Conservation (phyloP, 2,329 filamentous ascomycete genomes). For the Epichloe sibirici region DNA sequence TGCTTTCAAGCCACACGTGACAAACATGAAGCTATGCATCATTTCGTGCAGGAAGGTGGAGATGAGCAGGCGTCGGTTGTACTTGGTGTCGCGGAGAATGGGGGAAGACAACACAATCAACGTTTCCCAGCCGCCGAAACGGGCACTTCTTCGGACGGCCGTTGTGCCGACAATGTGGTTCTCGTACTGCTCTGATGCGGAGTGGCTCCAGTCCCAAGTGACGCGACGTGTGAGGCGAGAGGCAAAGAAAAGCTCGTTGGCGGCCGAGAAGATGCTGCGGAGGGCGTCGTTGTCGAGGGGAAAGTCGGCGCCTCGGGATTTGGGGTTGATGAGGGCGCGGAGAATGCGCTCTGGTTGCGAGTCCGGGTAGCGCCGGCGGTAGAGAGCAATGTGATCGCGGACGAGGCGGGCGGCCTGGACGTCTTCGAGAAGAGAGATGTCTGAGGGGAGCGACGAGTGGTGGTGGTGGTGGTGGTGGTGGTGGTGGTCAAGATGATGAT, state of each 20-base stretch:
- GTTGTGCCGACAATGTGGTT: constrained; percentile 50
- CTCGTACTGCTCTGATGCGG: constrained; percentile 35
- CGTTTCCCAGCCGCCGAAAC: constrained; percentile 44
- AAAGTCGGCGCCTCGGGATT: constrained; percentile 32
- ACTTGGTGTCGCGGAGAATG: constrained; percentile 42
- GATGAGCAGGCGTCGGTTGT: constrained; percentile 48
- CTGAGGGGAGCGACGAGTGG: constrained; percentile 16
- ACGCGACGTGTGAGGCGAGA: constrained; percentile 44
- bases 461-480: constrained; percentile 19
- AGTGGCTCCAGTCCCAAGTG: constrained; percentile 48
- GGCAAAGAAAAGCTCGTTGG: constrained; percentile 51
- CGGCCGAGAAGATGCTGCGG: constrained; percentile 44
- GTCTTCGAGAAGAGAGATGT: constrained; percentile 20
- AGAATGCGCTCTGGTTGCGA: constrained; percentile 46
- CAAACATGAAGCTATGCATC: constrained; percentile 55
- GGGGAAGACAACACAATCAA: constrained; percentile 50
- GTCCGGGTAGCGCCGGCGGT: constrained; percentile 31
- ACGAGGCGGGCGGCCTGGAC: constrained; percentile 36
- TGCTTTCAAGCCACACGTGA: constrained; percentile 47
- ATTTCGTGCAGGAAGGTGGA: constrained; percentile 55
- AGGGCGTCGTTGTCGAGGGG: constrained; percentile 45
- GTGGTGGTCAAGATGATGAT: constrained; percentile 12
- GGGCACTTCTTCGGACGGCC: constrained; percentile 37
- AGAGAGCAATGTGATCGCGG: constrained; percentile 31
- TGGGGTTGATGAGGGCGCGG: constrained; percentile 42